Base-by-base conservation (phyloP, 306 rosid species). In the Cucurbita pepo region DNA sequence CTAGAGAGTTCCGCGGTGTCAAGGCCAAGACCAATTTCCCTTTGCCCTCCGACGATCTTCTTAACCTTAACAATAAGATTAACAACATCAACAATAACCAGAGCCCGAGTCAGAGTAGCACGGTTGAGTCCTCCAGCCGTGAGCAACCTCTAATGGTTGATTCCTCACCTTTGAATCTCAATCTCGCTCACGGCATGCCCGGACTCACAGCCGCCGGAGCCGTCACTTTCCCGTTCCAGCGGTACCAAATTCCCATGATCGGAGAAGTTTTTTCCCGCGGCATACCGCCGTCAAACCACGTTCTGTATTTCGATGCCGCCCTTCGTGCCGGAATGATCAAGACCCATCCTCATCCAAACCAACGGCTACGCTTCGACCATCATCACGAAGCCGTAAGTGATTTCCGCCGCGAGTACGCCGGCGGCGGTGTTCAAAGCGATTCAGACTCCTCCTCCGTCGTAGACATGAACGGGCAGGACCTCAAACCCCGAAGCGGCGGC, bases 1-100 rank as follows among this genome's bases (percentile, higher is more conserved):
- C 99, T 0, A 80, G 88, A 6, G 88, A 91, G 13, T 94, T 94
- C 55, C 97, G 99, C 19, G 99, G 99, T 15, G 84, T 87, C 11
- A 94, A 94, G 83, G 99, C 99, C 6, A 94, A 94, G 77, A 94
- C 99, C 8, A 94, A 94, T 44, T 94, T 91, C 38, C 90, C 95
- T 0, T 44, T 66, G 10, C 78, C 79, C 1, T 52, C 81, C 5
- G 83, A 90, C 5, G 80, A 75, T 69, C 56, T 53, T n/a, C 25
- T 11, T 34, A 64, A 56, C 25, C 41, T 37, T 52, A 56, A 57
- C 21, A 40, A 6, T 54, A 81, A 62, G 43, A 61, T 36, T 16
- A 61, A 63, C 19, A 56, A 30, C 3, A 56, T 14, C 55, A 77
- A 66, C 77, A 79, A 75, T 56, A 82, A 75, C 57, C 87, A 69